Percentiles rank a stretch among this genome's conserved stretches.
phyloP scores from a whole-genome alignment of 306 rosid genomes.

The Vigna hirtella region DNA sequence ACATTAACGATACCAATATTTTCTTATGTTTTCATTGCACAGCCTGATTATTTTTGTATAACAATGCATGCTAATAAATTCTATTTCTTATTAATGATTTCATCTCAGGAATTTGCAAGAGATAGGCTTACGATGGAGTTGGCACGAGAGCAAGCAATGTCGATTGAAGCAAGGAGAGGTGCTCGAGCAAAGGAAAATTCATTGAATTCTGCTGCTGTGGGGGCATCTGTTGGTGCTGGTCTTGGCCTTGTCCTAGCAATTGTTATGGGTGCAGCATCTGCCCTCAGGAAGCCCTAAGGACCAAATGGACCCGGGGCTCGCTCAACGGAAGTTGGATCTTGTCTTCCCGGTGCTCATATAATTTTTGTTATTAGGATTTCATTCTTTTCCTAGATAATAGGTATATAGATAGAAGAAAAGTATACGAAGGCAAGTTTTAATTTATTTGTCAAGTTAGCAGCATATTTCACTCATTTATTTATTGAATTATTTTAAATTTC shows the following conservation, averaged over 20 bases:
- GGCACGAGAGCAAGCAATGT: slow-evolving; percentile 67
- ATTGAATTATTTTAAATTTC: slow-evolving; percentile 38
- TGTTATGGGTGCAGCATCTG: slow-evolving; percentile 99
- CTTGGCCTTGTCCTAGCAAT: slow-evolving; percentile 87
- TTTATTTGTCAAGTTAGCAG: neutral
- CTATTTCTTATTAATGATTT: slow-evolving; percentile 18
- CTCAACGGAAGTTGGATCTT: slow-evolving; percentile 30
- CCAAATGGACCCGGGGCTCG: slow-evolving; percentile 32
- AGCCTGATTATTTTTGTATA: slow-evolving; percentile 1
- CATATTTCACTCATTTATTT: slow-evolving; percentile 18
- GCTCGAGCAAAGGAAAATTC: slow-evolving; percentile 71
- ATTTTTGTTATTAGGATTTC: slow-evolving; percentile 36
- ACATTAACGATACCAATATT: too few species aligned
- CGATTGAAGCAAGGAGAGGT: slow-evolving; percentile 54
- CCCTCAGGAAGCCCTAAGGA: slow-evolving; percentile 88
- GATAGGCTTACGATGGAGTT: slow-evolving; percentile 80
- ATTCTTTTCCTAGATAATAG: slow-evolving; percentile 37
- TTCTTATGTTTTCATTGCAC: neutral
- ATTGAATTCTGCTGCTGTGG: slow-evolving; percentile 80
- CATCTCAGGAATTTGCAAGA: slow-evolving; percentile 70
- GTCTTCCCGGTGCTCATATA: slow-evolving; percentile 9
- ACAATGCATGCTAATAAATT: neutral
- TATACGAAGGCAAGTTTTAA: slow-evolving; percentile 16
- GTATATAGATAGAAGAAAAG: slow-evolving; percentile 12
- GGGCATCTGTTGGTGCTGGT: slow-evolving; percentile 95